These are phyloP conservation scores for Leccinum subrobustum DNA, from an alignment of 1,284 basidiomycete genomes.

Conservation along the genomic window DNA sequence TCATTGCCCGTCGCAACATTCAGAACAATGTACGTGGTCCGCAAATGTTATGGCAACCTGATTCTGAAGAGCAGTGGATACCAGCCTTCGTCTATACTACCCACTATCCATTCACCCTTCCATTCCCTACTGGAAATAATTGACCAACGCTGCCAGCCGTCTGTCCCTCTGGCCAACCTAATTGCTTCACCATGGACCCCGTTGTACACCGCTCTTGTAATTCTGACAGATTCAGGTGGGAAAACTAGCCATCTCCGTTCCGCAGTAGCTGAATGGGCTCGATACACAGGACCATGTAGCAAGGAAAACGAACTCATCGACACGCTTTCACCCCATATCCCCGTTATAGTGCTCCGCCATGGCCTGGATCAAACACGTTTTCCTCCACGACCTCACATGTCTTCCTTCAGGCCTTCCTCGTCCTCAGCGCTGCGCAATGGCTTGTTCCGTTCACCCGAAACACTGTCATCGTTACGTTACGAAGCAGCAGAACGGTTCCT, in stretches of 20 bases:
- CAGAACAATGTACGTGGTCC: constrained; percentile 21
- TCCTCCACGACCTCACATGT: constrained; percentile 39
- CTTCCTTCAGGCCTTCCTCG: constrained; percentile 52
- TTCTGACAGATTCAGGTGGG: constrained; percentile 51
- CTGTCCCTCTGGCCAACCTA: constrained; percentile 47
- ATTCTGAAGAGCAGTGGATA: constrained; percentile 10
- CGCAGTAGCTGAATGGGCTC: neutral
- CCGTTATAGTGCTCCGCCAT: constrained; percentile 52
- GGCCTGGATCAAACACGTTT: constrained; percentile 30
- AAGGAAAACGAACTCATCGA: constrained; percentile 50
- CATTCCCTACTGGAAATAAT: constrained; percentile 48
- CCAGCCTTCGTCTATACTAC: constrained; percentile 35
- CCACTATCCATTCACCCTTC: constrained; percentile 57
- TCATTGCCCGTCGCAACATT: constrained; percentile 38
- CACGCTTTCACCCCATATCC: constrained; percentile 52
- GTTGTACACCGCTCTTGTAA: constrained; percentile 56
- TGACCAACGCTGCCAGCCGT: constrained; percentile 49
- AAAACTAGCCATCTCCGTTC: neutral
- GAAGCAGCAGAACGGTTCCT: constrained; percentile 70
- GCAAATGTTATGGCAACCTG: neutral
- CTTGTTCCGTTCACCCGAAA: constrained; percentile 61
- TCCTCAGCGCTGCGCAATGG: constrained; percentile 51
- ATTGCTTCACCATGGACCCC: constrained; percentile 54
- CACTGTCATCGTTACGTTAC: constrained; percentile 50
- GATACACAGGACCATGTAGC: constrained; percentile 30